phyloP scores from a whole-genome alignment of 345 rosid genomes.

The Erysimum cheiranthoides region DNA sequence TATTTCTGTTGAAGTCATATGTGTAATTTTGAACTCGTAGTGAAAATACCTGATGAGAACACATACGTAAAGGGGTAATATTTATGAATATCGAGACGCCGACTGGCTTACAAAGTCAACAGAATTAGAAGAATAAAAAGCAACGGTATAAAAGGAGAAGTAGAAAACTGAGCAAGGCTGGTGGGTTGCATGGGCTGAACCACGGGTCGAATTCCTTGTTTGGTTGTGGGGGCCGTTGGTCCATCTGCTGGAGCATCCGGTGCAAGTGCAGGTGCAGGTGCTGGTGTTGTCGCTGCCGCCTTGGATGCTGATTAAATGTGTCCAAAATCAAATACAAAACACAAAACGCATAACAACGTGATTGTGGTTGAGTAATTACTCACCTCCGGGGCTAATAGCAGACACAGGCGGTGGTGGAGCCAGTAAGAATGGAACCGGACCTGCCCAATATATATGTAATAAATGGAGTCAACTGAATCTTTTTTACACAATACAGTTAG shows the following conservation, averaged over 20 bases:
- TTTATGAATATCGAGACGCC: not conserved
- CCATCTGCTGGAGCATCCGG: slow-evolving; percentile 12
- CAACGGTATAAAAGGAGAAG: slow-evolving; percentile 34
- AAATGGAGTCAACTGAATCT: not conserved
- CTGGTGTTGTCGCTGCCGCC: slow-evolving; percentile 28
- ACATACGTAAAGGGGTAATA: not conserved
- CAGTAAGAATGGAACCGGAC: slow-evolving; percentile 66
- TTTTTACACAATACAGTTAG: not conserved
- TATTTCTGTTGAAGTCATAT: not conserved
- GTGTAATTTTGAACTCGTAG: slow-evolving; percentile 1
- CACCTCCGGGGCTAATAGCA: slow-evolving; percentile 66
- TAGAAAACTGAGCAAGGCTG: slow-evolving; percentile 34
- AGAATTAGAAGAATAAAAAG: slow-evolving; percentile 21
- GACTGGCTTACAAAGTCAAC: slow-evolving; percentile 26
- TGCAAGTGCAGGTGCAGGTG: not conserved
- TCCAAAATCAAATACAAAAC: slow-evolving; percentile 2
- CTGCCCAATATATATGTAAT: slow-evolving; percentile 47
- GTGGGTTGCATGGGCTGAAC: slow-evolving; percentile 42
- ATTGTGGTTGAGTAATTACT: slow-evolving; percentile 7
- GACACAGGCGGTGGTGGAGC: slow-evolving; percentile 58
- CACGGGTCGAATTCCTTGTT: slow-evolving; percentile 43
- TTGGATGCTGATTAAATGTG: slow-evolving; percentile 38
- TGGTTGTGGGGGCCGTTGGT: slow-evolving; percentile 24
- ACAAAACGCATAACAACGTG: not conserved
- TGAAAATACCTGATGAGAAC: not conserved